These are phyloP conservation scores for Przewalskia tangutica DNA, from an alignment of 257 asterid species.

Conservation along the genomic window DNA sequence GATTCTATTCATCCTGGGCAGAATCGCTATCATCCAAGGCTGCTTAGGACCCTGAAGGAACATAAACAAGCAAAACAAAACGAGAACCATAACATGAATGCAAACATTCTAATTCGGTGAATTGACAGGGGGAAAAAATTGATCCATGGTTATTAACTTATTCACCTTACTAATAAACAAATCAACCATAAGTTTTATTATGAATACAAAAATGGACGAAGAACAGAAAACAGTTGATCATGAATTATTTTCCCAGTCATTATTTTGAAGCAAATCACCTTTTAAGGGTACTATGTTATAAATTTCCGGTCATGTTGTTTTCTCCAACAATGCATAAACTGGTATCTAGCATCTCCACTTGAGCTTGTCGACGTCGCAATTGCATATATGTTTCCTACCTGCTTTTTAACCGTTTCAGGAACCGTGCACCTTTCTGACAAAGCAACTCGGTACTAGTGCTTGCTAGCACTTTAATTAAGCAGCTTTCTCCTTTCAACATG, in stretches of 20 bases:
- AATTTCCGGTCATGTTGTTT: neutral
- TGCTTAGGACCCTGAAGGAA: slow-evolving; percentile 61
- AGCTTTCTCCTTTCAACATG: neutral
- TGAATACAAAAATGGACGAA: neutral
- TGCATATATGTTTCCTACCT: neutral
- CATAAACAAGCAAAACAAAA: neutral
- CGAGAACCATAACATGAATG: neutral
- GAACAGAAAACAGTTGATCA: neutral
- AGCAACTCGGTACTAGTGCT: neutral
- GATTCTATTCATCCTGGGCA: neutral
- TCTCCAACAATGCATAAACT: neutral
- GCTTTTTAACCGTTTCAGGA: neutral
- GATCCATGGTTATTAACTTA: neutral
- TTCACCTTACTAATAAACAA: neutral
- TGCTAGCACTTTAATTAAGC: neutral
- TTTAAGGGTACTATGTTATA: neutral
- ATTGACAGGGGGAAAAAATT: neutral
- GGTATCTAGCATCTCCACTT: neutral
- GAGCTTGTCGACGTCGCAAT: neutral
- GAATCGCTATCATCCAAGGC: slow-evolving; percentile 71
- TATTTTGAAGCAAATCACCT: neutral
- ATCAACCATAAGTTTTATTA: neutral
- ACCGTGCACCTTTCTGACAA: neutral
- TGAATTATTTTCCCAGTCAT: neutral
- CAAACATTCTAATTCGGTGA: neutral